Conservation (phyloP, 306 rosid genomes). For the Corylus americana region DNA sequence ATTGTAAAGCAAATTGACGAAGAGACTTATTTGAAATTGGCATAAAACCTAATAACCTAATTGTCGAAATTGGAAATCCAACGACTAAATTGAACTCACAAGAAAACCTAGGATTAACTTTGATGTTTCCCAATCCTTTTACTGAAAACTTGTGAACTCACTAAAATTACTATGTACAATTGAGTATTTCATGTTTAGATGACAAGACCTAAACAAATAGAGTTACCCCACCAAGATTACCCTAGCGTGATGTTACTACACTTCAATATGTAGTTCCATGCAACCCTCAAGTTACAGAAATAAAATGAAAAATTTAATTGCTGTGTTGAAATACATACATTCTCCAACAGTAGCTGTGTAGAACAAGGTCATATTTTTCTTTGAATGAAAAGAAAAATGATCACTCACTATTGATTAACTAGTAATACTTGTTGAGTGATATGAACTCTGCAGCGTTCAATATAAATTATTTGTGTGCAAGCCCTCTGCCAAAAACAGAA, state of each 20-base stretch:
- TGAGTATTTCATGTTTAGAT: neutral
- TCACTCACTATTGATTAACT: neutral
- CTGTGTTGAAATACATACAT: neutral
- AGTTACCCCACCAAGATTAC: neutral
- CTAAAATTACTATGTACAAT: neutral
- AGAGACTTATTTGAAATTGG: no score
- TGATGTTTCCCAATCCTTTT: neutral
- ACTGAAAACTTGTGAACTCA: neutral
- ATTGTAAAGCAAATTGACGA: no score
- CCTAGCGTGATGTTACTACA: neutral
- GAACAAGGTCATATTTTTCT: no score
- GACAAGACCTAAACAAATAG: neutral
- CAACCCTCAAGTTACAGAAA: neutral
- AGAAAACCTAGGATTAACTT: neutral
- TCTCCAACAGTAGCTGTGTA: no score
- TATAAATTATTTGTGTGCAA: constrained; percentile 11
- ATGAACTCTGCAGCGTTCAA: neutral
- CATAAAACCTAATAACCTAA: no score
- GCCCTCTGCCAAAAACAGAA: constrained; percentile 3
- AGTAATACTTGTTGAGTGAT: neutral
- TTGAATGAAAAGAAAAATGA: neutral
- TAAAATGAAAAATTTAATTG: neutral
- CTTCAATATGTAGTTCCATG: neutral
- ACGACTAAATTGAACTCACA: no score
- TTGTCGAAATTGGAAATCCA: no score